A percentile compares a stretch with the other conserved stretches of the same genome.
Evolutionary conservation across 169 alveolate species (phyloP).

Genomic region (Babesia ovis): DNA sequence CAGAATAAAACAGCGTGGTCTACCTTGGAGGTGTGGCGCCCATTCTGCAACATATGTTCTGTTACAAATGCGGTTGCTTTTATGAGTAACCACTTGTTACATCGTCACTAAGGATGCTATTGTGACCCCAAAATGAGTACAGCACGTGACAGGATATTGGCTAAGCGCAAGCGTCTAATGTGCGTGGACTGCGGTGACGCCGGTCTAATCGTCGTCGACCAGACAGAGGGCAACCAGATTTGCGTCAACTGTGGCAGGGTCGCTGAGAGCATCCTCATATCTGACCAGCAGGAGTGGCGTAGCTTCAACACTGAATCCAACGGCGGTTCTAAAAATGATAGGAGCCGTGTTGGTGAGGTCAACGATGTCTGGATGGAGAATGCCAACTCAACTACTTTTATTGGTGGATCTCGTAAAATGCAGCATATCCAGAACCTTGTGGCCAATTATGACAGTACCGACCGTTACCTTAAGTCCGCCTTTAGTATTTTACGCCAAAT

Average conservation of each 20-base stretch:
- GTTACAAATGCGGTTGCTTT: no score
- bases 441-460: constrained; percentile 68
- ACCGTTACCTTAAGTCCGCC: constrained; percentile 76
- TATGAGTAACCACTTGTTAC: no score
- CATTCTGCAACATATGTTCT: no score
- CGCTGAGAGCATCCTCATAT: constrained; percentile 78
- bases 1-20: no score
- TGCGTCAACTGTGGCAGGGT: constrained; percentile 86
- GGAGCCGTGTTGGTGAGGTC: constrained; percentile 86
- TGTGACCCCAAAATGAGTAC: background rate
- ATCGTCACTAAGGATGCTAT: no score
- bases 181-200: constrained; percentile 80
- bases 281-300: constrained; percentile 91
- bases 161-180: constrained; percentile 17
- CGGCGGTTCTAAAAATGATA: constrained; percentile 80
- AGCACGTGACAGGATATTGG: constrained; percentile 3
- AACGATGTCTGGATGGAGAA: constrained; percentile 87
- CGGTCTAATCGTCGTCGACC: constrained; percentile 79
- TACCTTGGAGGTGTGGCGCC: no score
- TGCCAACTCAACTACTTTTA: constrained; percentile 84
- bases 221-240: constrained; percentile 85
- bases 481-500: constrained; percentile 76
- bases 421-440: constrained; percentile 78
- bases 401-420: constrained; percentile 79
- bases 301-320: constrained; percentile 74